Base-by-base conservation (phyloP, 176 grass and related monocot genomes). In the Lolium perenne region DNA sequence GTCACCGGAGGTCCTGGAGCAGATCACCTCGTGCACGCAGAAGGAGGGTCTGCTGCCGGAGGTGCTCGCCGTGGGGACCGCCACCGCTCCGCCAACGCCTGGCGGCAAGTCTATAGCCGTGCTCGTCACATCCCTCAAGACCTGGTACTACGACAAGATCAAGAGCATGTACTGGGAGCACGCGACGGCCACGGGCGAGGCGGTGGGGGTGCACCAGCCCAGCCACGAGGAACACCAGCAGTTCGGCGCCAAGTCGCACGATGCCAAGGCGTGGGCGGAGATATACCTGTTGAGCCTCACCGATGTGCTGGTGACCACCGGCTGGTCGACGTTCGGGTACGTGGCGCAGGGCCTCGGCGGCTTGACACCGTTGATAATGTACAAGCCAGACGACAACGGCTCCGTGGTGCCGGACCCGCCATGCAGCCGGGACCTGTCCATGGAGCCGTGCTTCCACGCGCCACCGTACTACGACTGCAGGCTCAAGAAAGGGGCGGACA, bases 161-260 rank as follows among this genome's bases (percentile, higher is more conserved):
- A 94, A 84, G 88, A n/a, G 56, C 71, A 78, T 85, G 83, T 97
- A 92, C 89, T 92, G 93, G 53, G 92, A 97, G 88, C 88, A 83
- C 11, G 82, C 84, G 7, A 72, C 88, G 10, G 83, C 58, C 0
- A 74, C 53, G 14, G 92, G 95, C 8, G 90, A 91, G 64, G 66
- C 61, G 40, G 40, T 41, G 40, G 40, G 5, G 1, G 40, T 41
- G 40, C 40, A 41, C 40, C 40, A 41, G 40, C 95, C 95, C 6
- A 94, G 86, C 81, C 95, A 92, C 70, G 95, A 97, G 71, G 66
- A 90, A 55, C 16, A 46, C 26, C 90, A 94, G 85, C 79, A 14
- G 0, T 87, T 51, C 53, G 81, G 80, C 8, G 25, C 25, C 6
- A 76, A 13, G 63, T 85, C 69, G 40, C 95, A 94, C 82, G 91